Evolutionary conservation across 441 rosid species (phyloP).

Genomic region (Adansonia gregorii): DNA sequence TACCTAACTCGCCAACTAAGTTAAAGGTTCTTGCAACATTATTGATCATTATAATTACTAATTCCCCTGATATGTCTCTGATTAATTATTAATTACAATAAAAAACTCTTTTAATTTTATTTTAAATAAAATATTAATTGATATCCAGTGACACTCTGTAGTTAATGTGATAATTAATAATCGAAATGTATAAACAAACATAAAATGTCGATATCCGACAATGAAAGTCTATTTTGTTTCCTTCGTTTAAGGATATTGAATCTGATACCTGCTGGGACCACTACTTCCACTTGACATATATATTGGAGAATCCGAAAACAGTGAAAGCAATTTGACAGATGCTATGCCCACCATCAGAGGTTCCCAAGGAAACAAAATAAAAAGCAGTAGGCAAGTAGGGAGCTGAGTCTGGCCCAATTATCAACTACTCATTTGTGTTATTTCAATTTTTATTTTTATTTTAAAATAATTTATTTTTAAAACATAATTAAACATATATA

Average conservation of each 20-base stretch:
- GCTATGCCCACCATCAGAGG: slow-evolving; percentile 8
- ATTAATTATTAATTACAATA: too few species aligned
- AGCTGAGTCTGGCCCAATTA: neutral
- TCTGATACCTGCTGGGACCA: slow-evolving; percentile 14
- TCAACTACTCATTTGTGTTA: too few species aligned
- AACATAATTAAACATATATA: too few species aligned
- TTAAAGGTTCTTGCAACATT: neutral
- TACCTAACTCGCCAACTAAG: neutral
- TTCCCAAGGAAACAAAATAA: neutral
- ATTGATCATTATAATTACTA: too few species aligned
- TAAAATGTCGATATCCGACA: neutral
- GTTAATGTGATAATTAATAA: too few species aligned
- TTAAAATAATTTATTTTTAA: too few species aligned
- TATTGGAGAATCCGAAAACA: slow-evolving; percentile 1
- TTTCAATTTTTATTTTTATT: too few species aligned
- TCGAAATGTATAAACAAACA: too few species aligned
- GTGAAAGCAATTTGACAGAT: slow-evolving; percentile 1
- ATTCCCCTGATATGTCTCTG: too few species aligned
- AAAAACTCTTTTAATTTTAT: too few species aligned
- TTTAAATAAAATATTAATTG: too few species aligned
- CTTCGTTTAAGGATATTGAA: neutral
- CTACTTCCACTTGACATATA: neutral
- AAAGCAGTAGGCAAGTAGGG: neutral
- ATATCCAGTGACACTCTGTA: too few species aligned
- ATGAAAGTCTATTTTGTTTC: neutral